phyloP scores from a whole-genome alignment of 2,329 filamentous ascomycete species.

The Coniochaeta prunicola region DNA sequence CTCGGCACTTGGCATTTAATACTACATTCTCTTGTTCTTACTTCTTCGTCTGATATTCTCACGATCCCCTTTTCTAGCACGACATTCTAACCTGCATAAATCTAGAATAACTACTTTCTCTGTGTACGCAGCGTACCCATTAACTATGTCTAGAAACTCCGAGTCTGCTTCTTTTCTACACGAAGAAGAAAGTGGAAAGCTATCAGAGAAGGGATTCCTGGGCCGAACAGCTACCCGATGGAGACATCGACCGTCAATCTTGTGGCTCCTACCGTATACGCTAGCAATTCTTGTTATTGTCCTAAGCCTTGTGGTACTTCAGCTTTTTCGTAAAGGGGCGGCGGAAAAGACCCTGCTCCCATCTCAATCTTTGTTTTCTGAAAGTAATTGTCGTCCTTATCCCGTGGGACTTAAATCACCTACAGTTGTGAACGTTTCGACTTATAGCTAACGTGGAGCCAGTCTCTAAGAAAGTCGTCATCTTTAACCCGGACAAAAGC shows the following conservation, averaged over 20 bases:
- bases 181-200: neutral
- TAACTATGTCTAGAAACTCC: constrained; percentile 1
- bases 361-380: constrained; percentile 5
- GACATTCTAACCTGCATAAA: no score
- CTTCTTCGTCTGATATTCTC: no score
- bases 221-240: neutral
- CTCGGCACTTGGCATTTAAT: no score
- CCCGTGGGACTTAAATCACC: no score
- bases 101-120: no score
- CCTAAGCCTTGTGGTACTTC: neutral
- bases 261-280: constrained; percentile 1
- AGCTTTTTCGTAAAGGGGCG: neutral
- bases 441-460: neutral
- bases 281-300: constrained; percentile 1
- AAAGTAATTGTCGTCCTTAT: no score
- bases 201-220: neutral
- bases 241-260: neutral
- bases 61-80: no score
- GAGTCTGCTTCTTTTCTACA: constrained; percentile 10
- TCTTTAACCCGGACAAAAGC: constrained; percentile 8
- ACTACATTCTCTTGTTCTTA: no score
- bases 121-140: no score
- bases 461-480: constrained; percentile 8
- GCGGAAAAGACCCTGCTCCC: constrained; percentile 3
- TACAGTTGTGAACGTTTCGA: neutral